Evolutionary conservation across 129 eudicot species (phyloP), one percentile per base, ranked within the genome.

Genomic region (Gnaphalium uliginosum): DNA sequence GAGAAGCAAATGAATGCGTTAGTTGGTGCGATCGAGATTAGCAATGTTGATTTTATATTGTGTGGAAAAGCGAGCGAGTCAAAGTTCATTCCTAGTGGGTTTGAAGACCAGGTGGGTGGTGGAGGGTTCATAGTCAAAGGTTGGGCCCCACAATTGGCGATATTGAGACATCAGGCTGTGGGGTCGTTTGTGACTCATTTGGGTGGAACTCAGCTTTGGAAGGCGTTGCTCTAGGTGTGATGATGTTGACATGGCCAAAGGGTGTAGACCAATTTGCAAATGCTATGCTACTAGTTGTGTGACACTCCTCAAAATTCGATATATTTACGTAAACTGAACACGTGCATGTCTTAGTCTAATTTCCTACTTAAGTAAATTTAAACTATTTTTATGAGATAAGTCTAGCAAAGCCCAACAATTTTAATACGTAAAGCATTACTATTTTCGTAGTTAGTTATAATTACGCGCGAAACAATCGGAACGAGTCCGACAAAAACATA

Each of bases 201-300:
- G 90, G 95, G 15, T 89, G 90, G 95, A 89, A 89, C 76, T 88
- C 90, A 57, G 73, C 82, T 0, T 43, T 86, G 13, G 90, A 88
- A 75, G 87, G 86, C 8, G 62, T 86, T 17, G 54, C 81, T 17
- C 71, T 84, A 0, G 91, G 89, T 39, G 88, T 88, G 69, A 83
- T 86, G 22, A 83, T 86, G 88, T 68, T 88, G 76, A 80, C 93
- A 1, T 90, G 93, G 96, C 93, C 96, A 1, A 82, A 84, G 85
- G 85, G 86, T 5, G 96, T 91, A 0, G 93, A 90, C 77, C 96
- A 90, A 33, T 90, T 60, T 69, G 64, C 75, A 1, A 75, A 90
- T 59, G 89, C 90, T 21, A 83, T 73, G 7, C 73, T 90, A 64
- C 22, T 88, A n/a, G 77, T n/a, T n/a, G n/a, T n/a, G n/a, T n/a